Evolutionary conservation across 2,329 filamentous ascomycete species (phyloP).

Genomic region (Westerdykella aurantiaca): DNA sequence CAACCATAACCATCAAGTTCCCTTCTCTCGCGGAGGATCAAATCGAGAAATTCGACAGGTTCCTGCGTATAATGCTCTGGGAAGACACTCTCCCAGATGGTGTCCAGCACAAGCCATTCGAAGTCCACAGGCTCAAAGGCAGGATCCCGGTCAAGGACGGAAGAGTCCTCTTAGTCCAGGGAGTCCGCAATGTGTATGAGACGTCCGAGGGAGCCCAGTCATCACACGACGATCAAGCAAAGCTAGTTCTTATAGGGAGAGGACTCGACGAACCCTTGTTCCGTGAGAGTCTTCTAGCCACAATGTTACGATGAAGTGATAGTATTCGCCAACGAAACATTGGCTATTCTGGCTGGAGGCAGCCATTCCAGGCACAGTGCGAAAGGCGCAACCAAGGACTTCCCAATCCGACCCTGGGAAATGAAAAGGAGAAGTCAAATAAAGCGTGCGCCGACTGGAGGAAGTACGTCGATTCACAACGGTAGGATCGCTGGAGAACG

Average conservation of each 20-base stretch:
- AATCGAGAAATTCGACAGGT: constrained; percentile 64
- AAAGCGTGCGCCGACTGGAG: no score
- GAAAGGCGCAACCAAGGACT: no score
- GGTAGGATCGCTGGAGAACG: no score
- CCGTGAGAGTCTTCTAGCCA: constrained; percentile 9
- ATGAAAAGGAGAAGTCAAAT: no score
- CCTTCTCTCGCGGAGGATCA: constrained; percentile 54
- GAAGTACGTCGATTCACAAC: no score
- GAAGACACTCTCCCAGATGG: constrained; percentile 56
- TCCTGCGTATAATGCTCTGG: constrained; percentile 82
- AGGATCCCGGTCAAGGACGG: constrained; percentile 63
- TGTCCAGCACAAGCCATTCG: constrained; percentile 47
- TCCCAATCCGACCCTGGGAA: no score
- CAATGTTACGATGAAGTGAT: background rate
- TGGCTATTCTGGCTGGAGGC: no score
- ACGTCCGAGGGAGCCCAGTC: constrained; percentile 56
- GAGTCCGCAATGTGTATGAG: constrained; percentile 90
- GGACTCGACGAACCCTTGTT: constrained; percentile 21
- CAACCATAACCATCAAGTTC: constrained; percentile 69
- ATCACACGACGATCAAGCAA: constrained; percentile 12
- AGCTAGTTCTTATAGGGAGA: constrained; percentile 30
- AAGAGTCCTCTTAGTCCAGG: constrained; percentile 72
- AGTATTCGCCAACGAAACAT: no score
- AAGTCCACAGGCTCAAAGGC: constrained; percentile 86
- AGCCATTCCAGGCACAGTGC: no score